These are phyloP conservation scores for Lentinula boryana DNA, from an alignment of 768 basidiomycete genomes.

Conservation along the genomic window DNA sequence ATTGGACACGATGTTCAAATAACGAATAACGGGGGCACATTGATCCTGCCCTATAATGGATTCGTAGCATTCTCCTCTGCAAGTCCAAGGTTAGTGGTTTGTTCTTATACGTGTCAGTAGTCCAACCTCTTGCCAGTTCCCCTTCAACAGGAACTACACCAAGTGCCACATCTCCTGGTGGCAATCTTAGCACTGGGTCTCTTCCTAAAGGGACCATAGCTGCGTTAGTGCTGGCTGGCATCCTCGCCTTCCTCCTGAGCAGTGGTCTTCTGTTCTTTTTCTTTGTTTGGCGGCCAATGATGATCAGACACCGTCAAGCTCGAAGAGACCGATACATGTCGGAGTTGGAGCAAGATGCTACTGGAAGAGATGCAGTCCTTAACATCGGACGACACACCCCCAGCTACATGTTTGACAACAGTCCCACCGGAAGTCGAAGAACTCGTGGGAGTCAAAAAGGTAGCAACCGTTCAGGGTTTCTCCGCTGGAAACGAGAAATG, in stretches of 20 bases:
- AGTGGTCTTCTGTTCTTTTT: conserved; percentile 35
- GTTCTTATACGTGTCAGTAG: neutral
- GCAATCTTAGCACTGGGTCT: conserved; percentile 1
- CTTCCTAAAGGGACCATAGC: conserved; percentile 56
- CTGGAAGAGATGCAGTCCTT: conserved; percentile 15
- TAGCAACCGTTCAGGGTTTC: conserved; percentile 32
- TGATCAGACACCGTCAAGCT: conserved; percentile 19
- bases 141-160: conserved; percentile 11
- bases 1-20: conserved; percentile 45
- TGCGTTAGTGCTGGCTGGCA: conserved; percentile 52
- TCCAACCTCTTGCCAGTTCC: conserved; percentile 1
- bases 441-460: conserved; percentile 6
- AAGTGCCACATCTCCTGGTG: conserved; percentile 9
- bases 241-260: conserved; percentile 44
- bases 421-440: conserved; percentile 1
- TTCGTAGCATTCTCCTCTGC: conserved; percentile 39
- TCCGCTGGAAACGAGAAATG: conserved; percentile 38
- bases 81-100: conserved; percentile 24
- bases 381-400: conserved; percentile 10
- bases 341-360: conserved; percentile 8
- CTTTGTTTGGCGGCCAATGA: conserved; percentile 42
- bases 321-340: conserved; percentile 3
- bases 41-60: conserved; percentile 44
- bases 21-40: conserved; percentile 47
- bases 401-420: neutral